Evolutionary conservation across 2,329 filamentous ascomycete species (phyloP), one percentile per base, ranked within the genome.

Genomic region (Acarospora socialis): DNA sequence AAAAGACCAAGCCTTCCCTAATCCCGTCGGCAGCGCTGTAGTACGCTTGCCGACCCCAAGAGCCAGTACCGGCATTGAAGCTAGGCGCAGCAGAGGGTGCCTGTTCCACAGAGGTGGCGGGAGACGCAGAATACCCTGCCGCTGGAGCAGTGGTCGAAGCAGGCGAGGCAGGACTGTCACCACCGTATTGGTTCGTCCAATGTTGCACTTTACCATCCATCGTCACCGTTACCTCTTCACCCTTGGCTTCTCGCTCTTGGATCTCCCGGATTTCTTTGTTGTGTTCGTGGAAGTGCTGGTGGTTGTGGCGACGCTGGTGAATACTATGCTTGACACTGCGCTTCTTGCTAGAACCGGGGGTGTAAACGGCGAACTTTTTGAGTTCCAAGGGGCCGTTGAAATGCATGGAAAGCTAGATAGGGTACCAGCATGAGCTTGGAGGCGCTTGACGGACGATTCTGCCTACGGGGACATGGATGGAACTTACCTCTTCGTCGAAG

Each of bases 351-450:
- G 34, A 26, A 14, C 58, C 58, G n/a, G 70, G 65, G 27, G 61
- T 65, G 53, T 83, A 86, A 33, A 74, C 73, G 7, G 77, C 80
- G 33, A 83, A 63, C 43, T 80, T 66, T 47, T 71, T 72, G 19
- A 86, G 50, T 22, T 67, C 56, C 43, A 81, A 52, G 1, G 80
- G 79, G 3, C 80, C 81, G 43, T 79, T 74, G 47, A 84, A 64
- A 50, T 82, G 75, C 39, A 81, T 54, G 1, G 77, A 81, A 18
- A 84, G 61, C 77, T 82, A n/a, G 37, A 1, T 17, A 21, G 15
- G 18, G 24, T 23, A 18, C 26, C 4, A 32, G 33, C 7, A 33
- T 47, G 40, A 44, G 37, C 30, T 21, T 20, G 17, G 19, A 15
- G 12, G 13, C 16, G 12, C 27, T 31, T 5, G 10, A 27, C n/a